Conservation (phyloP, 495 filamentous ascomycete species). For the Usnea hakonensis region DNA sequence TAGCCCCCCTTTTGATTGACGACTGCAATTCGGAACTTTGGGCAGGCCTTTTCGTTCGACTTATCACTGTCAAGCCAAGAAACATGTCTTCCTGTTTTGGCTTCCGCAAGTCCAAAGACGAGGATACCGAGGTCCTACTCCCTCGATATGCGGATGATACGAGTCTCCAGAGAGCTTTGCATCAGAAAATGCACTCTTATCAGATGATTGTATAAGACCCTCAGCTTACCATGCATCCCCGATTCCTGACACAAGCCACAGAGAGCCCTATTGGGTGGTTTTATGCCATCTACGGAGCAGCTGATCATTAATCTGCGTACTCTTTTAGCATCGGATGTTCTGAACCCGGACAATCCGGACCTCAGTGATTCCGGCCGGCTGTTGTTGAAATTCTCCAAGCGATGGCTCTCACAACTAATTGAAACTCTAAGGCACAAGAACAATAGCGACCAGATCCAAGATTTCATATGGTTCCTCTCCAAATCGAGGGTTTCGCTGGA, state of each 20-base stretch:
- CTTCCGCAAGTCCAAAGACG: conserved; percentile 36
- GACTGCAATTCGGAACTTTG: no score
- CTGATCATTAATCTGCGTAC: conserved; percentile 72
- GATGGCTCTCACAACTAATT: conserved; percentile 67
- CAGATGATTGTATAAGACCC: conserved; percentile 56
- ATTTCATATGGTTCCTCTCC: conserved; percentile 79
- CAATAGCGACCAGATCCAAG: conserved; percentile 74
- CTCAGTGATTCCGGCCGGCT: conserved; percentile 70
- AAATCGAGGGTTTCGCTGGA: conserved; percentile 66
- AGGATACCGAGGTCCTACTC: conserved; percentile 68
- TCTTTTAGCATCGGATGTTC: conserved; percentile 64
- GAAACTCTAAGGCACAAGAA: conserved; percentile 76
- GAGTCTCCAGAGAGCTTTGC: conserved; percentile 61
- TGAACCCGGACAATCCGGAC: conserved; percentile 68
- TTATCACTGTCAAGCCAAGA: neutral
- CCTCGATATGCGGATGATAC: conserved; percentile 83
- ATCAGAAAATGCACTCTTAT: conserved; percentile 84
- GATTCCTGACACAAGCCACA: neutral
- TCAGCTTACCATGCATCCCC: neutral
- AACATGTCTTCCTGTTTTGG: conserved; percentile 50
- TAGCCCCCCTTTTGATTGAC: neutral
- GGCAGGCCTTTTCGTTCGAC: no score
- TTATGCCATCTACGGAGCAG: conserved; percentile 88
- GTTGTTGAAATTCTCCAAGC: conserved; percentile 61
- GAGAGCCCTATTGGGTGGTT: conserved; percentile 71